phyloP scores from a whole-genome alignment of 106 monocot genomes.

The Dendrobium huoshanense region DNA sequence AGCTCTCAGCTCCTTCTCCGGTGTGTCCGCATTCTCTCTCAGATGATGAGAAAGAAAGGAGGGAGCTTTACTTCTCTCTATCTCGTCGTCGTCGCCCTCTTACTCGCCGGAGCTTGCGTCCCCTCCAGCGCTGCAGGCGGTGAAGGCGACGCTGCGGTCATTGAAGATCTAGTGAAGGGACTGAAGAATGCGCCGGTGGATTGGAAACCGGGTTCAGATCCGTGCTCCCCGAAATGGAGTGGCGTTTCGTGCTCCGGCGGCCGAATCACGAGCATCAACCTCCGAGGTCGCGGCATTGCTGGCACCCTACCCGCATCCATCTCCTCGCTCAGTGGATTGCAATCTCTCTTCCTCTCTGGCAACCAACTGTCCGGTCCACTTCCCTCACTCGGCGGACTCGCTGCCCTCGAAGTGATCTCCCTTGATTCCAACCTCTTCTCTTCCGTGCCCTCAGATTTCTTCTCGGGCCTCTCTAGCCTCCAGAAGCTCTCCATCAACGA shows the following conservation, averaged over 20 bases:
- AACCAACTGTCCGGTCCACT: slow-evolving; percentile 45
- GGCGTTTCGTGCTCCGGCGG: slow-evolving; percentile 52
- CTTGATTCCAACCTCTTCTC: slow-evolving; percentile 50
- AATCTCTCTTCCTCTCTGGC: slow-evolving; percentile 37
- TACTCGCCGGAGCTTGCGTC: not conserved
- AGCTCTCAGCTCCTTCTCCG: not conserved
- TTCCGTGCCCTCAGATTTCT: slow-evolving; percentile 42
- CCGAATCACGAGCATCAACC: slow-evolving; percentile 41
- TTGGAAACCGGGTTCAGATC: slow-evolving; percentile 5
- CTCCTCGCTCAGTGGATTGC: slow-evolving; percentile 32
- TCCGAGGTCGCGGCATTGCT: slow-evolving; percentile 11
- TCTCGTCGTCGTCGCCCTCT: not conserved
- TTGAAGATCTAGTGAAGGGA: not conserved
- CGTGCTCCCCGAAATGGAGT: slow-evolving; percentile 22
- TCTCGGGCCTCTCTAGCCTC: slow-evolving; percentile 52
- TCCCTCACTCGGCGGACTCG: slow-evolving; percentile 46
- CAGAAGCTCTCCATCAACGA: slow-evolving; percentile 48
- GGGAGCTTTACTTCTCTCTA: not conserved
- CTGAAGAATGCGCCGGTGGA: not conserved
- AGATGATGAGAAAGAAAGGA: not conserved
- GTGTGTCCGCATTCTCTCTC: not conserved
- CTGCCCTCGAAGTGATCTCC: slow-evolving; percentile 27
- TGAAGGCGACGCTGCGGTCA: not conserved
- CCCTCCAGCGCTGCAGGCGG: not conserved
- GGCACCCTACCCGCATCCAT: slow-evolving; percentile 40